These are phyloP conservation scores for Niebla homalea DNA, from an alignment of 495 filamentous ascomycete species.

Conservation along the genomic window DNA sequence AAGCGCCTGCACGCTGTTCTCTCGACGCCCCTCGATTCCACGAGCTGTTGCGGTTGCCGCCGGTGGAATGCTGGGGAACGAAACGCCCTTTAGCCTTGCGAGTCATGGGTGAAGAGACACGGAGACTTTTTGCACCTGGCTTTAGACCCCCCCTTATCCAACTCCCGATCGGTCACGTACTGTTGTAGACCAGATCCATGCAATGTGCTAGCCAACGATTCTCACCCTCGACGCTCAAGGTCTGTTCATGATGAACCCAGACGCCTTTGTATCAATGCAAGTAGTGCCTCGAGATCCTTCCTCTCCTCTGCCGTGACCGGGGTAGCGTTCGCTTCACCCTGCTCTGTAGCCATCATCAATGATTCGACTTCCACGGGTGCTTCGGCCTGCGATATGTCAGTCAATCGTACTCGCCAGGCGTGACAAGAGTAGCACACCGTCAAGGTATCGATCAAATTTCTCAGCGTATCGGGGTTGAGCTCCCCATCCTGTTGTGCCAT, in stretches of 20 bases:
- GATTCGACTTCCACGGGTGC: slow-evolving; percentile 10
- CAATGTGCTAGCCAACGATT: too few relatives aligned
- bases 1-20: too few relatives aligned
- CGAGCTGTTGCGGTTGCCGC: too few relatives aligned
- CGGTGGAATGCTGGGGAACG: too few relatives aligned
- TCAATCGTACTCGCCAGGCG: not conserved
- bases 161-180: too few relatives aligned
- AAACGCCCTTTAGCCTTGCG: too few relatives aligned
- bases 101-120: too few relatives aligned
- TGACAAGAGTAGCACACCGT: slow-evolving; percentile 7
- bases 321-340: not conserved
- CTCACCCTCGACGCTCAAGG: too few relatives aligned
- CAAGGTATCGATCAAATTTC: slow-evolving; percentile 14
- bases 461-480: slow-evolving; percentile 1
- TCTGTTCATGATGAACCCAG: not conserved
- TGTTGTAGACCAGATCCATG: too few relatives aligned
- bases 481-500: slow-evolving; percentile 7
- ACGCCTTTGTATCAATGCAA: slow-evolving; percentile 7
- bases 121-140: too few relatives aligned
- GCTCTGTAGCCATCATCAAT: not conserved
- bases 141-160: too few relatives aligned
- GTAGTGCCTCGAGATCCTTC: slow-evolving; percentile 8
- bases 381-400: slow-evolving; percentile 6
- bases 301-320: slow-evolving; percentile 20
- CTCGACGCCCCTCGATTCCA: too few relatives aligned